phyloP scores from a whole-genome alignment of 116 monocot genomes.

The Phalaenopsis hybrid region DNA sequence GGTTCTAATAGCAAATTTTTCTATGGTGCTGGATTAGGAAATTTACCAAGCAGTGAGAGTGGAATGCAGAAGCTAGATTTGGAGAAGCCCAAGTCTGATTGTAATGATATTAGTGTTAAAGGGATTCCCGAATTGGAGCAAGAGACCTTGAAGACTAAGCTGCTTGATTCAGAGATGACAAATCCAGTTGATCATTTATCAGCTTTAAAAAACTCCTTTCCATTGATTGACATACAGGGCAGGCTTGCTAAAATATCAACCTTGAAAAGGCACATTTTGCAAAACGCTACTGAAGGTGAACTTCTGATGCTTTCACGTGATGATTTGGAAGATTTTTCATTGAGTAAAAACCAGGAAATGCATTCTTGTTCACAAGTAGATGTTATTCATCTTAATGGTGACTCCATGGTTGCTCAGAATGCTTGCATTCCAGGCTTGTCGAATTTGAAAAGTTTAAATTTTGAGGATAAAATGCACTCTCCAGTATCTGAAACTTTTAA shows the following conservation, averaged over 20 bases:
- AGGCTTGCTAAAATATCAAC: constrained; percentile 3
- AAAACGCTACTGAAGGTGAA: neutral
- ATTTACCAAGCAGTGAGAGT: neutral
- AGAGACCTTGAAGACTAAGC: constrained; percentile 3
- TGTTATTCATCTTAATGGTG: neutral
- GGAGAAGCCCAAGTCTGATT: neutral
- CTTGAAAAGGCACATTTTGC: constrained; percentile 1
- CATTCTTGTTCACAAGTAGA: constrained; percentile 2
- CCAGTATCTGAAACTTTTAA: neutral
- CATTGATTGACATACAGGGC: neutral
- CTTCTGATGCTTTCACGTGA: neutral
- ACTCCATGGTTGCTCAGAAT: neutral
- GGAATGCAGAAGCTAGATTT: neutral
- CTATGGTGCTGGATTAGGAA: neutral
- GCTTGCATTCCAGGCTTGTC: neutral
- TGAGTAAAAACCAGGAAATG: constrained; percentile 1
- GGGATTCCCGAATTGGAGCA: neutral
- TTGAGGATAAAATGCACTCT: constrained; percentile 5
- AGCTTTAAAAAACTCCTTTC: neutral
- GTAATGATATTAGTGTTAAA: neutral
- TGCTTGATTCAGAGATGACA: constrained; percentile 1
- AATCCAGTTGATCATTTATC: constrained; percentile 4
- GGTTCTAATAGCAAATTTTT: neutral
- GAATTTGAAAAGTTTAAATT: neutral
- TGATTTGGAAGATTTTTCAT: neutral